A percentile compares a stretch with the other conserved stretches of the same genome.
Conservation (phyloP, 352 stramenopile species). For the Phytophthora constricta region DNA sequence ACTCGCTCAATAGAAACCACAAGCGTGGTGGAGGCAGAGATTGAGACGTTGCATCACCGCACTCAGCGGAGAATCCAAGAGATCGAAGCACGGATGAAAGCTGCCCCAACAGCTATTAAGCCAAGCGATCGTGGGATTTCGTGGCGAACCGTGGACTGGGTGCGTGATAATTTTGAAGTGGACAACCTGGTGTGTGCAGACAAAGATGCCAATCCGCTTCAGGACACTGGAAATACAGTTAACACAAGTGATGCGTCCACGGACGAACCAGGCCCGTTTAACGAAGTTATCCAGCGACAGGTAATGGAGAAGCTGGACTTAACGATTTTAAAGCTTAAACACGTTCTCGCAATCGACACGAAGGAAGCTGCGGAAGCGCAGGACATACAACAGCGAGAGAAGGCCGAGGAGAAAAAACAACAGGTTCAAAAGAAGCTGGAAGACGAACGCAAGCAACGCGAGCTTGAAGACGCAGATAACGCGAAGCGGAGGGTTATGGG, state of each 20-base stretch:
- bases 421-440: slow-evolving; percentile 29
- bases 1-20: not conserved
- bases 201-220: not conserved
- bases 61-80: slow-evolving; percentile 34
- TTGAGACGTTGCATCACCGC: slow-evolving; percentile 27
- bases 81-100: slow-evolving; percentile 40
- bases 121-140: slow-evolving; percentile 6
- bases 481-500: slow-evolving; percentile 61
- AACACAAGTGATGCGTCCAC: not conserved
- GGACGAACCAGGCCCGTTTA: slow-evolving; percentile 20
- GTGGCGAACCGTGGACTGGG: slow-evolving; percentile 32
- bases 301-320: slow-evolving; percentile 68
- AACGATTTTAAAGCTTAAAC: slow-evolving; percentile 68
- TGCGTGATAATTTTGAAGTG: slow-evolving; percentile 25
- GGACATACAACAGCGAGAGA: slow-evolving; percentile 19
- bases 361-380: slow-evolving; percentile 56
- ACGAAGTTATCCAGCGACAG: slow-evolving; percentile 50
- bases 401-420: slow-evolving; percentile 16
- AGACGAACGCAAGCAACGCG: slow-evolving; percentile 28
- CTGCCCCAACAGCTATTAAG: not conserved
- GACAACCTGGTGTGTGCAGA: not conserved
- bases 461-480: slow-evolving; percentile 43
- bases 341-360: slow-evolving; percentile 53
- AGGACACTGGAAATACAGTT: not conserved
- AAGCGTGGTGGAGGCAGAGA: slow-evolving; percentile 16